Evolutionary conservation across 768 basidiomycete genomes (phyloP).

Genomic region (Boletus rex-veris): DNA sequence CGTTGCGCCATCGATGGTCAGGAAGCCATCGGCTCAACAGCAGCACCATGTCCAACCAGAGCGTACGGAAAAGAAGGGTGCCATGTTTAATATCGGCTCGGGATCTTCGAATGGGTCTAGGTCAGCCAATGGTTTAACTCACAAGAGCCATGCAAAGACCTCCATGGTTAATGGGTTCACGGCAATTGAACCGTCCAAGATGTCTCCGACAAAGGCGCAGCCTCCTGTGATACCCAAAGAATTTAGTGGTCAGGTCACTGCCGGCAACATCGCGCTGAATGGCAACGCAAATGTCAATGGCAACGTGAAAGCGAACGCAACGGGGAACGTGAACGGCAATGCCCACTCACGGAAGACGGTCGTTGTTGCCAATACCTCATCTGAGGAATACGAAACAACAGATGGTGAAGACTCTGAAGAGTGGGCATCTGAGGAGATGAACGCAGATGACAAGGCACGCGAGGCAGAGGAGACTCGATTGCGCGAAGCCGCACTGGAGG

Average conservation of each 20-base stretch:
- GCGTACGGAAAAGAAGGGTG: constrained; percentile 23
- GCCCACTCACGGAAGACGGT: constrained; percentile 39
- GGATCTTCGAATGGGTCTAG: constrained; percentile 50
- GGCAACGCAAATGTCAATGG: constrained; percentile 9
- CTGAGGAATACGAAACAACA: constrained; percentile 49
- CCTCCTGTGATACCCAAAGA: constrained; percentile 21
- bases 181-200: constrained; percentile 7
- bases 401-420: constrained; percentile 55
- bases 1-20: constrained; percentile 27
- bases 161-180: constrained; percentile 8
- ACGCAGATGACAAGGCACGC: constrained; percentile 33
- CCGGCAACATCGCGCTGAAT: constrained; percentile 8
- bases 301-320: constrained; percentile 14
- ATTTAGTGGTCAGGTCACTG: constrained; percentile 1
- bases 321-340: constrained; percentile 14
- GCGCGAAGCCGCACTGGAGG: constrained; percentile 58
- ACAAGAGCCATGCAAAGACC: constrained; percentile 11
- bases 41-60: constrained; percentile 16
- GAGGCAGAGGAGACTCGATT: constrained; percentile 34
- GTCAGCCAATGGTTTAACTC: constrained; percentile 23
- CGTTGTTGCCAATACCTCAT: constrained; percentile 45
- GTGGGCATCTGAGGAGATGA: constrained; percentile 61
- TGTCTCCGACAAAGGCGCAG: constrained; percentile 8
- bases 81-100: constrained; percentile 58
- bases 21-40: constrained; percentile 25